phyloP scores from a whole-genome alignment of 2,329 filamentous ascomycete genomes.

The Botrytis pseudocinerea region DNA sequence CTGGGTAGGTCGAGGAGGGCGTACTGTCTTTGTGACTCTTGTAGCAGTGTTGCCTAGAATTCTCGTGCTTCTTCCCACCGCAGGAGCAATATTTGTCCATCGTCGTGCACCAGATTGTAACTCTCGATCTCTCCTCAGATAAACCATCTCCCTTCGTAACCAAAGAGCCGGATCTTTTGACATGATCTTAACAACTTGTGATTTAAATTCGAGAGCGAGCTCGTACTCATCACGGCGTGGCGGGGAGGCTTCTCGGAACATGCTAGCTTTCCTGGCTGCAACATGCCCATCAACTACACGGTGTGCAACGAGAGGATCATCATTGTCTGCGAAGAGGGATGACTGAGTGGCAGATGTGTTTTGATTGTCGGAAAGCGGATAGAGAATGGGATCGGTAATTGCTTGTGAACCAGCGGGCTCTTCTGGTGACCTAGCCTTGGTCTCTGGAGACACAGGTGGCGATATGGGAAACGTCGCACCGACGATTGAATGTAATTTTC shows the following conservation, averaged over 20 bases:
- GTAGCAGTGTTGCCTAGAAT: conserved; percentile 9
- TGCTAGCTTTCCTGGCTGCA: conserved; percentile 33
- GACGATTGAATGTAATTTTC: conserved; percentile 40
- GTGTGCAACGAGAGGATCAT: conserved; percentile 42
- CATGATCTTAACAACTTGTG: conserved; percentile 48
- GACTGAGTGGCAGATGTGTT: conserved; percentile 46
- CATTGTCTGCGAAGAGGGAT: conserved; percentile 52
- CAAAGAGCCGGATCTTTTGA: conserved; percentile 35
- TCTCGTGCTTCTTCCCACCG: conserved; percentile 14
- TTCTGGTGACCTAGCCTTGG: conserved; percentile 34
- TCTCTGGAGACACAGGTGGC: conserved; percentile 58
- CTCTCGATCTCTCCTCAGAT: conserved; percentile 35
- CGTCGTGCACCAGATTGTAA: conserved; percentile 30
- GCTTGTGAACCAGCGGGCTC: conserved; percentile 41
- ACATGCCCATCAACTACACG: conserved; percentile 50
- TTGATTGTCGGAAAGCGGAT: conserved; percentile 49
- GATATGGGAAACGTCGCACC: conserved; percentile 49
- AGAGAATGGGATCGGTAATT: conserved; percentile 57
- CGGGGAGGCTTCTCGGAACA: conserved; percentile 48
- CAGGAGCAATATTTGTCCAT: conserved; percentile 38
- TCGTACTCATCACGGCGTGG: conserved; percentile 56
- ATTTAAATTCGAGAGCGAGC: conserved; percentile 53
- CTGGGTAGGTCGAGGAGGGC: conserved; percentile 26
- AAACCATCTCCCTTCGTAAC: conserved; percentile 36
- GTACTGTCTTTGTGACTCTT: conserved; percentile 22